Evolutionary conservation across 2,329 filamentous ascomycete genomes (phyloP), one percentile per base, ranked within the genome.

Genomic region (Onygenales sp.): DNA sequence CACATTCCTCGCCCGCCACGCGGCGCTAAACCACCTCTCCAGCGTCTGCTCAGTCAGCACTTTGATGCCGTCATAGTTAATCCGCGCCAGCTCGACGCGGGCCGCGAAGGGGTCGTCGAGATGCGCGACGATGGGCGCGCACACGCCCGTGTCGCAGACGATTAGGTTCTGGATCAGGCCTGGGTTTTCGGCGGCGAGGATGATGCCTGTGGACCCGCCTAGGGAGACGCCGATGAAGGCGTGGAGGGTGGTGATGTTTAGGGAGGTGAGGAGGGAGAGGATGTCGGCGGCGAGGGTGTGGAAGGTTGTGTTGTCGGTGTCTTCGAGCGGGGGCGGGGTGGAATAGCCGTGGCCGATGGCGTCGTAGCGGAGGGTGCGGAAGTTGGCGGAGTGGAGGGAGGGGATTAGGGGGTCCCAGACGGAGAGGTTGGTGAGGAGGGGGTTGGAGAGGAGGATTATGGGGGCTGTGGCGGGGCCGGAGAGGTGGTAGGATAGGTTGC

Each of bases 211-310:
- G 0, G 71, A 65, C 7, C 69, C 74, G 21, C 74, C 74, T 70
- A 76, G 74, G 9, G 72, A 75, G 1, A 75, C 71, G 2, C 73
- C 73, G 7, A 76, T 62, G 73, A 72, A 76, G 2, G 68, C 66
- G 52, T 59, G 43, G 14, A 59, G 14, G 31, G 50, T 64, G 6
- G 58, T 57, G 38, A 60, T 58, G 42, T 51, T 45, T 3, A 73
- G 63, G 13, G 64, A 55, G 1, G 56, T 45, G 1, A 75, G 59
- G 4, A 75, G 65, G n/a, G 61, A 54, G 42, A 60, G 52, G 0
- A 73, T 68, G 48, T 75, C 71, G 31, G 68, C 65, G 3, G 69
- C 67, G 52, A 75, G 66, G 11, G 65, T 65, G 31, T 66, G 63
- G 56, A 75, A 73, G 0, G 71, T 74, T 5, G 69, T 71, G 7